Evolutionary conservation across 2,329 filamentous ascomycete species (phyloP).

Genomic region (Scopulariopsis brevicaulis): DNA sequence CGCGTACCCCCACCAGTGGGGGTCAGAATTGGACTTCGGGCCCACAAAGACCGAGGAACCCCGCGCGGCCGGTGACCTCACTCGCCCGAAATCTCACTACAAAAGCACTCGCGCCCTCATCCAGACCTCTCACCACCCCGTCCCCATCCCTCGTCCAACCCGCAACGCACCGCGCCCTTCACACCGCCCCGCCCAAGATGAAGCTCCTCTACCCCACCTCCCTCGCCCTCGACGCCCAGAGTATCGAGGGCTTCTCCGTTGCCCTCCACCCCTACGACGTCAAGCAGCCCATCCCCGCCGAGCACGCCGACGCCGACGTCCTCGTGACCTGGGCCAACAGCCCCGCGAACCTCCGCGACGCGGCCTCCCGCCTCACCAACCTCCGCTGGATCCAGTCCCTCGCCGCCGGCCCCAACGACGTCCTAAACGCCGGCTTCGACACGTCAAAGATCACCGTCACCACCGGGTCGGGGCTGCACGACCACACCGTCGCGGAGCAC

Average conservation of each 20-base stretch:
- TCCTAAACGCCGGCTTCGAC: conserved; percentile 50
- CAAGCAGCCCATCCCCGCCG: conserved; percentile 40
- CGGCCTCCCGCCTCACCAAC: conserved; percentile 39
- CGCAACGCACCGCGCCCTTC: too few relatives aligned
- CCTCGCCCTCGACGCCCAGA: conserved; percentile 40
- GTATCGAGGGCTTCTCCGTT: conserved; percentile 46
- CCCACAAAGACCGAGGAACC: too few relatives aligned
- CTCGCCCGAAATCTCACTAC: too few relatives aligned
- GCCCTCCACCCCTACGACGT: conserved; percentile 49
- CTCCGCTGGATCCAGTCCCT: conserved; percentile 57
- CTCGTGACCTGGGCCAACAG: conserved; percentile 53
- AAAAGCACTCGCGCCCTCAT: too few relatives aligned
- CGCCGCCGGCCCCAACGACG: conserved; percentile 55
- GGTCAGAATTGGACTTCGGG: too few relatives aligned
- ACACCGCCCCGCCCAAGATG: conserved; percentile 24
- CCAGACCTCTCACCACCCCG: too few relatives aligned
- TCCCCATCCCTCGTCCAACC: too few relatives aligned
- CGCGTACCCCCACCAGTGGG: too few relatives aligned
- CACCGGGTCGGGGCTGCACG: conserved; percentile 52
- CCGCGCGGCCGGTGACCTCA: too few relatives aligned
- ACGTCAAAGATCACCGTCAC: conserved; percentile 35
- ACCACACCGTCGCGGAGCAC: conserved; percentile 55
- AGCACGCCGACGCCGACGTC: conserved; percentile 46
- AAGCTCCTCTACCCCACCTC: conserved; percentile 59
- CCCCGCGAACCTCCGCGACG: conserved; percentile 45